Conservation (phyloP, 345 rosid genomes). For the Atalantia buxifolia region DNA sequence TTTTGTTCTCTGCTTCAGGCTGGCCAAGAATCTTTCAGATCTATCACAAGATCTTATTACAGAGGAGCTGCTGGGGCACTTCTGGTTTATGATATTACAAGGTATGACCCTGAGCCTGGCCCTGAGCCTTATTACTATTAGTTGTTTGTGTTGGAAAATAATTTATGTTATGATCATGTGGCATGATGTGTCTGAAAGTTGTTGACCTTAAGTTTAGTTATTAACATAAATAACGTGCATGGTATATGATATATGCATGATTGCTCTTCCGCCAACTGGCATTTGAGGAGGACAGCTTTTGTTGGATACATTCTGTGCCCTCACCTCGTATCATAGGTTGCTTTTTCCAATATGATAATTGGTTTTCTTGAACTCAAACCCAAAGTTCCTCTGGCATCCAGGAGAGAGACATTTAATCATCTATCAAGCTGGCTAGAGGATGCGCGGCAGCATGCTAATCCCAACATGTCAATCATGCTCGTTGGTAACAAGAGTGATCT, state of each 20-base stretch:
- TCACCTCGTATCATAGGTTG: background rate
- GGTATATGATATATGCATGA: background rate
- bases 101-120: constrained; percentile 33
- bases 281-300: background rate
- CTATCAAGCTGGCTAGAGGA: constrained; percentile 97
- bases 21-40: constrained; percentile 96
- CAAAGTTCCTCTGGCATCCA: constrained; percentile 25
- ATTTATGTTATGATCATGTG: background rate
- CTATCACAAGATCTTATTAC: constrained; percentile 93
- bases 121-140: no score
- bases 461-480: constrained; percentile 92
- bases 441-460: constrained; percentile 98
- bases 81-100: constrained; percentile 91
- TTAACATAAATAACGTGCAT: background rate
- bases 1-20: constrained; percentile 42
- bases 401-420: constrained; percentile 99
- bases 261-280: background rate
- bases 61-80: constrained; percentile 99
- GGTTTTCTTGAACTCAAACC: constrained; percentile 9
- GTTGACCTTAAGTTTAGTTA: background rate
- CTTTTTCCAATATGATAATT: background rate
- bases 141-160: background rate
- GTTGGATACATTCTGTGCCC: background rate
- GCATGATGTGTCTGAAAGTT: background rate
- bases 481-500: constrained; percentile 94